Conservation (phyloP, 768 basidiomycete genomes). For the Lactarius evosmus region DNA sequence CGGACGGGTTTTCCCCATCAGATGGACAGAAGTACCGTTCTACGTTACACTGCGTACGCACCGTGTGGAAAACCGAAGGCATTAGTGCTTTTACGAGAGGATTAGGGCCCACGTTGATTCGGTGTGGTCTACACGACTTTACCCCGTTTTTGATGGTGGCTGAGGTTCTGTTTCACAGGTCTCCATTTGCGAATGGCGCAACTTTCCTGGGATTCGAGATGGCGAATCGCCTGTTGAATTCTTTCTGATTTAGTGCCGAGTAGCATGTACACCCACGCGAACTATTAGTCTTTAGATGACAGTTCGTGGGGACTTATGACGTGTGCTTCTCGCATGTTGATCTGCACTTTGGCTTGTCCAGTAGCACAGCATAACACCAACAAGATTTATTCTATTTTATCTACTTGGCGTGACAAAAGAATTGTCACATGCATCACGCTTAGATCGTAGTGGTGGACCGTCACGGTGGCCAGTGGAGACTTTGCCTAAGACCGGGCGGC, state of each 20-base stretch:
- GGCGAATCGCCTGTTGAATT: slow-evolving; percentile 68
- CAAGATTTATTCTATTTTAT: background rate
- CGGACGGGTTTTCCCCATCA: slow-evolving; percentile 76
- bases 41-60: slow-evolving; percentile 77
- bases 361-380: background rate
- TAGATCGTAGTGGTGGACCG: background rate
- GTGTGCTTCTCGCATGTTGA: background rate
- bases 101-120: slow-evolving; percentile 86
- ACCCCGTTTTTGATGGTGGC: slow-evolving; percentile 17
- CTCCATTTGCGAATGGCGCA: slow-evolving; percentile 94
- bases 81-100: slow-evolving; percentile 85
- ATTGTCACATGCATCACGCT: slow-evolving; percentile 15
- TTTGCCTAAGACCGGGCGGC: background rate
- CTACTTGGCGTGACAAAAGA: background rate
- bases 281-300: background rate
- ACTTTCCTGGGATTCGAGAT: slow-evolving; percentile 97
- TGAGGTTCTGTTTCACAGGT: slow-evolving; percentile 44
- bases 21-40: slow-evolving; percentile 81
- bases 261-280: slow-evolving; percentile 11
- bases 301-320: slow-evolving; percentile 5
- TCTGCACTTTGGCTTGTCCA: background rate
- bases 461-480: no score
- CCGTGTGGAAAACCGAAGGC: slow-evolving; percentile 82
- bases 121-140: slow-evolving; percentile 47
- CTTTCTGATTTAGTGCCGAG: slow-evolving; percentile 16